phyloP scores from a whole-genome alignment of 2,329 filamentous ascomycete genomes.

The Penicillium polonicum region DNA sequence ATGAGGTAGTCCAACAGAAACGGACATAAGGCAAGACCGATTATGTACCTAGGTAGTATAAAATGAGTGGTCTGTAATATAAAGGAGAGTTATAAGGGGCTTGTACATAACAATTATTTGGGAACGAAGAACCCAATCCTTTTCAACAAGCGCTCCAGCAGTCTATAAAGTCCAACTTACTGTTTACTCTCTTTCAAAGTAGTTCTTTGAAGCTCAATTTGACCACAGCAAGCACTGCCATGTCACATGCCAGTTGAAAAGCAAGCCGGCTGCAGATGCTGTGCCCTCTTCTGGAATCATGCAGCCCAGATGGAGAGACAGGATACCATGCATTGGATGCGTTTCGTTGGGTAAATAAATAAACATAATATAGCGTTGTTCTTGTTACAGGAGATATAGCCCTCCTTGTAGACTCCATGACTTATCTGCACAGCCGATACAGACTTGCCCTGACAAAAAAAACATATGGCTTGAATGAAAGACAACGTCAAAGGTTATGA shows the following conservation, averaged over 20 bases:
- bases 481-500: neutral
- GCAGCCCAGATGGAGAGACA: neutral
- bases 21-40: neutral
- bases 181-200: no score
- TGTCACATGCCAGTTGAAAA: no score
- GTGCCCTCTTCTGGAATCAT: conserved; percentile 1
- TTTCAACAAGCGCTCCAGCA: neutral
- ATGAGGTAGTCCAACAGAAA: neutral
- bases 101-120: neutral
- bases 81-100: neutral
- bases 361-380: neutral
- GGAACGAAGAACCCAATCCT: neutral
- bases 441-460: neutral
- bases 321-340: neutral
- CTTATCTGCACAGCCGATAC: no score
- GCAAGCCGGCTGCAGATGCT: neutral
- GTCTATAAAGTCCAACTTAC: no score
- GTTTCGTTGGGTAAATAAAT: neutral
- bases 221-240: no score
- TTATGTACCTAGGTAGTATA: neutral
- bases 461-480: neutral
- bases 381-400: neutral
- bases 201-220: no score
- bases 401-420: neutral
- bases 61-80: neutral